Evolutionary conservation across 2,329 filamentous ascomycete genomes (phyloP).

Genomic region (Ilyonectria destructans): DNA sequence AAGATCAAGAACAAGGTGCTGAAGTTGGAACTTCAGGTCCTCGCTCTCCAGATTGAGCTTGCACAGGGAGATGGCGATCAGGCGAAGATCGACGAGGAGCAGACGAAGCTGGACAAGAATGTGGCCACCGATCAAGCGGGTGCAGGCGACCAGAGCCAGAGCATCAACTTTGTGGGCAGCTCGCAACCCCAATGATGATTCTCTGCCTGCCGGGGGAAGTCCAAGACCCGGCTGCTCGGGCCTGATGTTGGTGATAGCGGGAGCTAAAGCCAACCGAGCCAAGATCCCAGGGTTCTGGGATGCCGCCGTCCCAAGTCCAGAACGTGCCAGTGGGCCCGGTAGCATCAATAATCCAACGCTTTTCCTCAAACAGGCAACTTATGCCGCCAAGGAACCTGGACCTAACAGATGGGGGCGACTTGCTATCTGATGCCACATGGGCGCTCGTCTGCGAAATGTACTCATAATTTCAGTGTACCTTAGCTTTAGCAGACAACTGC

Average conservation of each 20-base stretch:
- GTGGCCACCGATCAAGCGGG: slow-evolving; percentile 57
- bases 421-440: not conserved
- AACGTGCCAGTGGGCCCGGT: not conserved
- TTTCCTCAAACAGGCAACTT: not conserved
- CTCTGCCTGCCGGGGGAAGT: not conserved
- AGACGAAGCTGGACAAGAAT: slow-evolving; percentile 69
- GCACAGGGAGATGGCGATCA: slow-evolving; percentile 64
- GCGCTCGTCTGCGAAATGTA: not conserved
- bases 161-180: slow-evolving; percentile 53
- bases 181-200: slow-evolving; percentile 20
- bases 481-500: not conserved
- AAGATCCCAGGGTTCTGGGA: not conserved
- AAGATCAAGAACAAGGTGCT: slow-evolving; percentile 76
- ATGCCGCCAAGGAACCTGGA: not conserved
- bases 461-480: not conserved
- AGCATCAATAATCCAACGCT: not conserved
- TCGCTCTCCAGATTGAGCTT: slow-evolving; percentile 66
- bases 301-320: not conserved
- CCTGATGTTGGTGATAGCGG: not conserved
- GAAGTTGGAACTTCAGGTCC: slow-evolving; percentile 69
- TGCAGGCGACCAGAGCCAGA: slow-evolving; percentile 55
- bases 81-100: slow-evolving; percentile 62
- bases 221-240: not conserved
- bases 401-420: not conserved
- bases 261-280: not conserved